Evolutionary conservation across 2,329 filamentous ascomycete species (phyloP), one percentile per base, ranked within the genome.

Genomic region (Zymoseptoria brevis): DNA sequence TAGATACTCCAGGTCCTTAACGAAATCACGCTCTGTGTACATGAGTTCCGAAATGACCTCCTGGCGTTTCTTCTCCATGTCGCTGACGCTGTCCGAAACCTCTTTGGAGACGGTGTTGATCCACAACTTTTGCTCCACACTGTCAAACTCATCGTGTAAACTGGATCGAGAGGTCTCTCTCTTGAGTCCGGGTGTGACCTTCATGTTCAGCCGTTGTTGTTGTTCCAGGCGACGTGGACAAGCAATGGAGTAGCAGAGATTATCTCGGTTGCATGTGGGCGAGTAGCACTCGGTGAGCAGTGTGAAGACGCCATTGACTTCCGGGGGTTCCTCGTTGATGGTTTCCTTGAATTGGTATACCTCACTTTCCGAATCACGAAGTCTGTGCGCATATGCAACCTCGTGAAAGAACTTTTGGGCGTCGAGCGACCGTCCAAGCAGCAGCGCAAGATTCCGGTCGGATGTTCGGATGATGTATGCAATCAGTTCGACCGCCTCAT

Each of bases 361-460:
- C 75, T 99, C 94, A 55, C 87, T 88, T 49, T 87, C 84, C n/a
- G 93, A 95, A 75, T 99, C 94, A 75, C 94, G 88, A 68, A 99
- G 79, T 53, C 94, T 85, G 75, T 99, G 94, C 68, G 96, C 93
- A 75, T 99, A 99, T 0, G 93, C 96, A 55, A 97, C 94, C 80
- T 99, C 94, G 77, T 99, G 94, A 73, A 99, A 99, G 77, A 96
- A 96, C 73, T 97, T 97, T 72, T 99, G 94, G 22, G 94, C 94
- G 76, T 99, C 94, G 61, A 99, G 79, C 50, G 94, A 91, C 71
- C 94, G 85, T 62, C 94, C 94, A 16, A 99, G 80, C 8, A 99
- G 83, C 54, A 99, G 79, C 9, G 94, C 94, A 61, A 99, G 79
- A 72, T 99, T 99, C 60, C 94, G 85, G 75, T 99, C 94, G 0